Base-by-base conservation (phyloP, 2,329 filamentous ascomycete species). In the Lachnellula subtilissima region DNA sequence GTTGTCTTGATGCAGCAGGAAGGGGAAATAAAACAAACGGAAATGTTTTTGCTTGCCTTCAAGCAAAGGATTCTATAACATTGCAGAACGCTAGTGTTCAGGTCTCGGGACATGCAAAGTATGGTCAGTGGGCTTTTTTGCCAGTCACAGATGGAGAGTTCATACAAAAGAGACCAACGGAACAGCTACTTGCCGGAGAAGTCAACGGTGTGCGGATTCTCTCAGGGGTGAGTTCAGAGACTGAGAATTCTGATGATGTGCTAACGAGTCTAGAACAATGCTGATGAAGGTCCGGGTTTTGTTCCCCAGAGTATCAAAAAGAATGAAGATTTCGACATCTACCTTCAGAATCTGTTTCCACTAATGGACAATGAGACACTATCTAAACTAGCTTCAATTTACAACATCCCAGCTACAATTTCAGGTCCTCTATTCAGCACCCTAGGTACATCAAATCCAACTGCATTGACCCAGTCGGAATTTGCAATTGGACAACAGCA, bases 401-500 rank as follows among this genome's bases (percentile, higher is more conserved):
- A 32, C 28, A 9, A 32, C 2, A 32, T 32, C 28, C 28, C 28
- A 32, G 28, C 28, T 12, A 32, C 28, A 11, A 51, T 57, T 1
- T 51, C 62, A 1, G 53, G 58, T 5, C 61, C 64, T 3, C 59
- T 66, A 17, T 73, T 69, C 47, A 54, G 43, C 11, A 74, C 73
- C 1, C 64, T 65, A 23, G 75, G 72, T 3, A 58, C 67, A 37
- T 52, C 42, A 3, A 65, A 67, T 0, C 67, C 72, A 1, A 77
- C 73, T 1, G 76, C 76, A 0, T 55, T 78, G 14, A 76, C 77
- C 52, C 69, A 75, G 42, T 73, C 73, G 36, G 67, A 70, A 22
- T 70, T 75, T 28, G 77, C 69, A 0, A 74, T 70, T 0, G 78
- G 78, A 5, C 75, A 78, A 53, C 78, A 81, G 56, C 77, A 82